Base-by-base conservation (phyloP, 306 rosid genomes). In the Lagenaria siceraria region DNA sequence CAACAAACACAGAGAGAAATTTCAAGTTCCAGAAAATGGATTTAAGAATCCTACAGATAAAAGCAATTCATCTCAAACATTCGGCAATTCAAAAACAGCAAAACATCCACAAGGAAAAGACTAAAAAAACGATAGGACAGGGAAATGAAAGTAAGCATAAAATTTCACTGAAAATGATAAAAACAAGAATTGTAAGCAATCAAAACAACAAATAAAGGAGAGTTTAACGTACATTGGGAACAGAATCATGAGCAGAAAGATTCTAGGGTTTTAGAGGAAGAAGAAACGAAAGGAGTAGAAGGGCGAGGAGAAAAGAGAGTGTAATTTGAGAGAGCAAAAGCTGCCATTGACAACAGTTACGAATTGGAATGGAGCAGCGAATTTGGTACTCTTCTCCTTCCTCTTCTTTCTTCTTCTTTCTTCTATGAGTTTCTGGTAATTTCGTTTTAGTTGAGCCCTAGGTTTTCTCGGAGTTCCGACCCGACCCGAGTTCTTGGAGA, bases 301-400 rank as follows among this genome's bases (percentile, higher is more conserved):
- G 87, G 69, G 54, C 83, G 82, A 33, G 55, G 82, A 74, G 68
- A 66, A 52, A 74, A 62, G 69, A 85, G 83, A 61, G 84, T 31
- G 79, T 75, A 86, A 68, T 80, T 93, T 1, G 83, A 74, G 38
- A 87, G 81, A 77, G 79, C 77, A 40, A 77, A 78, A 35, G 75
- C 24, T 52, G 92, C 92, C 95, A 90, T 92, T 76, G 42, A 75
- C 0, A 56, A 36, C 4, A 13, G 12, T n/a, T 74, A 75, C 48
- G 21, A 46, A 70, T 15, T 71, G 58, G 11, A 25, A 48, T 24
- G 24, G 31, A 10, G 53, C 10, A 42, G 1, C 7, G 53, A 49
- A 4, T 49, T n/a, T 46, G 51, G 53, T 2, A 14, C 53, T 49
- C 53, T 10, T 43, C 75, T 2, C 40, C 71, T 11, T 64, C 33